Percentiles rank a stretch among this genome's conserved stretches.
Evolutionary conservation across 441 rosid species (phyloP).

Genomic region (Rhodomyrtus psidioides): DNA sequence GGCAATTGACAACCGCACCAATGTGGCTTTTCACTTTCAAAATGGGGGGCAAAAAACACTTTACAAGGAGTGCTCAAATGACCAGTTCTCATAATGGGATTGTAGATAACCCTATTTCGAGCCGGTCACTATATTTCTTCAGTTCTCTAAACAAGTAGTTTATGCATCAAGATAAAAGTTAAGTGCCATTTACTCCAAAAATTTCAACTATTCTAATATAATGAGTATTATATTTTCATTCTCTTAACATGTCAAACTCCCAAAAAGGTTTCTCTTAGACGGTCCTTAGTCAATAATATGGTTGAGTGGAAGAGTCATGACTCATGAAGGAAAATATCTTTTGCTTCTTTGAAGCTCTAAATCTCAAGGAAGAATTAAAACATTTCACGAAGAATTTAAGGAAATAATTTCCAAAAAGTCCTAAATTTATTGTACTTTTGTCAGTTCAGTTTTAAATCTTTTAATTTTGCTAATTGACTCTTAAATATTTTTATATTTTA

Average conservation of each 20-base stretch:
- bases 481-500: too few species aligned
- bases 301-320: neutral
- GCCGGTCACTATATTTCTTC: neutral
- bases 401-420: too few species aligned
- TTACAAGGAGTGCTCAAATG: neutral
- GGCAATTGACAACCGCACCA: neutral
- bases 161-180: neutral
- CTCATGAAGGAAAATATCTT: neutral
- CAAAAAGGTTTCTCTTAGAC: neutral
- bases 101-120: too few species aligned
- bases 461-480: too few species aligned
- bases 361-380: neutral
- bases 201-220: neutral
- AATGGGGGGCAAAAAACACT: neutral
- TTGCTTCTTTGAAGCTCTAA: neutral
- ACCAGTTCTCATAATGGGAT: too few species aligned
- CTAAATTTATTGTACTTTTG: too few species aligned
- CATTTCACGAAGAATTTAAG: neutral
- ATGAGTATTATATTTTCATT: neutral
- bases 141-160: neutral
- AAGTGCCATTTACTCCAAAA: neutral
- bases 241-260: neutral
- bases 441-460: too few species aligned
- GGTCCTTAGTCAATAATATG: neutral
- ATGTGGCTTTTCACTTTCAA: neutral